Evolutionary conservation across 192 early-diverging fungal species (phyloP).

Genomic region (Coemansia sp.): DNA sequence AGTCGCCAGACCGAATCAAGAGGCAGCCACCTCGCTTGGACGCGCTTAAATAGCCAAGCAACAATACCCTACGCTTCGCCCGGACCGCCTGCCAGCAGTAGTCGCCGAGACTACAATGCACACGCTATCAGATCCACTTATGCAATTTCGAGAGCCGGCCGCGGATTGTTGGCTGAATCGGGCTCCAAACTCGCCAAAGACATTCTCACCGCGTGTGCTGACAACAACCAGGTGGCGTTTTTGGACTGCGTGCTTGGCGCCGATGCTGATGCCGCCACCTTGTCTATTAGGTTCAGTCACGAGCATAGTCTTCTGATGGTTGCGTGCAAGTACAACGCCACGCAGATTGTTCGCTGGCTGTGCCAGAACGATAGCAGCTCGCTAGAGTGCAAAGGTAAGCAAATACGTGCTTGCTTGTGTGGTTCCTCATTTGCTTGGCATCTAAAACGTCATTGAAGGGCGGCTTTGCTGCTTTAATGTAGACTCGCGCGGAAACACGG

Average conservation of each 20-base stretch:
- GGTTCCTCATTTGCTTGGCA: too few relatives aligned
- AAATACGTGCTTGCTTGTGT: too few relatives aligned
- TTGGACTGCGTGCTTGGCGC: slow-evolving; percentile 3
- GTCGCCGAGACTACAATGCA: background rate
- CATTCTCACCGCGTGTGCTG: slow-evolving; percentile 13
- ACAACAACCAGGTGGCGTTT: slow-evolving; percentile 19
- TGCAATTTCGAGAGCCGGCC: slow-evolving; percentile 9
- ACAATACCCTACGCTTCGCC: background rate
- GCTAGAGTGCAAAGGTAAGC: slow-evolving; percentile 31
- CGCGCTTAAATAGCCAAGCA: background rate
- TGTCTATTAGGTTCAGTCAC: slow-evolving; percentile 11
- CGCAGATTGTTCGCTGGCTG: slow-evolving; percentile 28
- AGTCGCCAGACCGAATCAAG: background rate
- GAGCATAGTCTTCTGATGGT: slow-evolving; percentile 31
- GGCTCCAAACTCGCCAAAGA: background rate
- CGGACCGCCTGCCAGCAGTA: background rate
- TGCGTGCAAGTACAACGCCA: slow-evolving; percentile 33
- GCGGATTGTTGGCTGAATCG: slow-evolving; percentile 6
- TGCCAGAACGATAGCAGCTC: slow-evolving; percentile 17
- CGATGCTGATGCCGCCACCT: background rate
- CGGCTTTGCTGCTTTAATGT: background rate
- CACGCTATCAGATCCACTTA: slow-evolving; percentile 12
- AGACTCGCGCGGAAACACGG: slow-evolving; percentile 41
- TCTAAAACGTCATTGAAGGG: background rate
- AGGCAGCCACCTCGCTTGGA: background rate